Evolutionary conservation across 768 basidiomycete species (phyloP).

Genomic region (Xanthoconium purpureum): DNA sequence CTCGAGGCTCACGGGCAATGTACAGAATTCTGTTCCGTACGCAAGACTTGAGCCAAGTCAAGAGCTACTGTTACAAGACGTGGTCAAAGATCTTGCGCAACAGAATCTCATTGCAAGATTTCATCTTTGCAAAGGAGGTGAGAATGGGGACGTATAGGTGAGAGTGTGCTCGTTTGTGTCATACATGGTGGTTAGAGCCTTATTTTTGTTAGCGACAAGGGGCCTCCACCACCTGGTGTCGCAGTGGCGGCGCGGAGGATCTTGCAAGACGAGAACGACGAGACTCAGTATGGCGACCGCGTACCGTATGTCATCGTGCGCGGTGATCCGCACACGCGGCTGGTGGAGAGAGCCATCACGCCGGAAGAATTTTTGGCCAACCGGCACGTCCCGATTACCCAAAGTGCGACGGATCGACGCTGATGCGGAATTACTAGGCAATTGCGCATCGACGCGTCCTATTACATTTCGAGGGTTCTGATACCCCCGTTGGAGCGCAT

Average conservation of each 20-base stretch:
- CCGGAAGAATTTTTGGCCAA: conserved; percentile 68
- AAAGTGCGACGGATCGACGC: not conserved
- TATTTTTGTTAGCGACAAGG: conserved; percentile 59
- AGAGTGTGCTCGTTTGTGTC: not conserved
- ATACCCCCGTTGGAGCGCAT: conserved; percentile 90
- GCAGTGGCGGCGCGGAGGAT: conserved; percentile 77
- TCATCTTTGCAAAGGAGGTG: conserved; percentile 93
- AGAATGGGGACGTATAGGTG: conserved; percentile 91
- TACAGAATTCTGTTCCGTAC: conserved; percentile 86
- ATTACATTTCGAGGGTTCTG: conserved; percentile 84
- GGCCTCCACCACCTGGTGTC: conserved; percentile 87
- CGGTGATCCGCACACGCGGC: conserved; percentile 56
- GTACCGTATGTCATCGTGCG: conserved; percentile 85
- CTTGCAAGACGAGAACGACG: conserved; percentile 71
- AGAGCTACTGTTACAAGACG: conserved; percentile 78
- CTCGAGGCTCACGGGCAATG: not conserved
- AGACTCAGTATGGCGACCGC: conserved; percentile 90
- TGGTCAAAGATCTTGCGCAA: conserved; percentile 86
- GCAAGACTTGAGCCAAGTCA: conserved; percentile 85
- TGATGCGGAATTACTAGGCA: conserved; percentile 40
- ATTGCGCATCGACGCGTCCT: conserved; percentile 75
- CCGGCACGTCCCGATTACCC: conserved; percentile 40
- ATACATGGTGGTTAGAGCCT: not conserved
- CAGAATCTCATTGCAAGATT: conserved; percentile 83
- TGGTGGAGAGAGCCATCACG: conserved; percentile 74